A percentile compares a stretch with the other conserved stretches of the same genome.
Conservation (phyloP, 306 rosid genomes). For the Trifolium subterraneum region DNA sequence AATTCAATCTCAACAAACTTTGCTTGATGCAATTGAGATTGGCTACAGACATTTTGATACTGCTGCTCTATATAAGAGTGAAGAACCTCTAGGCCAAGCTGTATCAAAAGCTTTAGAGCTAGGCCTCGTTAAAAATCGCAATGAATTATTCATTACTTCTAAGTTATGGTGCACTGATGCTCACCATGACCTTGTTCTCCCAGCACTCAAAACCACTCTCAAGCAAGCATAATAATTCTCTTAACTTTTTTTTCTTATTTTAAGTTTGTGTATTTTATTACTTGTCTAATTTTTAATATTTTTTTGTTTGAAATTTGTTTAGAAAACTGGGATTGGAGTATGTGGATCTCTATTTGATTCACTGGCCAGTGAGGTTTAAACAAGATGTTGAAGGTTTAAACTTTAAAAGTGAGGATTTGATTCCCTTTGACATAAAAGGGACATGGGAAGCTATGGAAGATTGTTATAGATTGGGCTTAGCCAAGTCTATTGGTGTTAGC, state of each 20-base stretch:
- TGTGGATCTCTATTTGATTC: slow-evolving; percentile 10
- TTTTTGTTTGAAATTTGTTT: neutral
- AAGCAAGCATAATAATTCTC: slow-evolving; percentile 10
- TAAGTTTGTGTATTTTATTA: neutral
- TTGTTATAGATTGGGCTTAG: neutral
- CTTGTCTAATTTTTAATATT: neutral
- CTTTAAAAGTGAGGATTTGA: slow-evolving; percentile 31
- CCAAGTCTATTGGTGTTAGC: neutral
- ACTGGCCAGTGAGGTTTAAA: slow-evolving; percentile 36
- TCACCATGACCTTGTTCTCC: slow-evolving; percentile 53
- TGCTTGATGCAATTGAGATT: slow-evolving; percentile 26
- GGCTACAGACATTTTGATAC: slow-evolving; percentile 45
- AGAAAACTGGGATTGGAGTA: slow-evolving; percentile 43
- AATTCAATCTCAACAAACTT: slow-evolving; percentile 8
- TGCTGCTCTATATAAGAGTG: slow-evolving; percentile 37
- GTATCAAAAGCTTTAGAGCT: slow-evolving; percentile 32
- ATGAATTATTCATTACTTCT: slow-evolving; percentile 53
- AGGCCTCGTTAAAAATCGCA: slow-evolving; percentile 48
- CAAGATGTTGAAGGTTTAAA: slow-evolving; percentile 16
- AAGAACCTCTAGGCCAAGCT: slow-evolving; percentile 40
- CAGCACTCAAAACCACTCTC: slow-evolving; percentile 51
- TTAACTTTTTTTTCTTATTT: neutral
- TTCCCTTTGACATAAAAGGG: slow-evolving; percentile 46
- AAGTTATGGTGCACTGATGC: slow-evolving; percentile 50
- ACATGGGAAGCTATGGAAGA: neutral